A percentile compares a stretch with the other conserved stretches of the same genome.
These are phyloP conservation scores for Penicillium aurantiogriseum DNA, from an alignment of 2,329 filamentous ascomycete species.

Conservation along the genomic window DNA sequence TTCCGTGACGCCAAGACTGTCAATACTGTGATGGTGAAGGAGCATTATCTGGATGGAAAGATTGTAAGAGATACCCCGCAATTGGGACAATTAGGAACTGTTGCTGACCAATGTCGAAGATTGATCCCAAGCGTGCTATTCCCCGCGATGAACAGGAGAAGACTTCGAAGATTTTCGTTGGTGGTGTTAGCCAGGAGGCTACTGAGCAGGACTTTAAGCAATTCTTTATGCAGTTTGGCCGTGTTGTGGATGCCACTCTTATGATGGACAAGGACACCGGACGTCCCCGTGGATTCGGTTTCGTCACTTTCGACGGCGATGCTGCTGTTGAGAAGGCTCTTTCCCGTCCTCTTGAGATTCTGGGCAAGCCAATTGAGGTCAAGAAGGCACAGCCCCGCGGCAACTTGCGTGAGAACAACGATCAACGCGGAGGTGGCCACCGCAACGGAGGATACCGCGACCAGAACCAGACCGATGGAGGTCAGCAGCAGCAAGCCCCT, in stretches of 20 bases:
- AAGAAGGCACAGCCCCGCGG: conserved; percentile 96
- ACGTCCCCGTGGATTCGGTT: conserved; percentile 92
- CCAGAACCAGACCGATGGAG: conserved; percentile 39
- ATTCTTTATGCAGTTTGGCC: conserved; percentile 94
- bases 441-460: conserved; percentile 42
- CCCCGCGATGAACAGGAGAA: conserved; percentile 97
- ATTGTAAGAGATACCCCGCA: conserved; percentile 64
- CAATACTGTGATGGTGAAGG: conserved; percentile 99
- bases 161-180: conserved; percentile 98
- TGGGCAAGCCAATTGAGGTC: conserved; percentile 94
- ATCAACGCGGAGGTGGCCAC: conserved; percentile 46
- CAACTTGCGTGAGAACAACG: conserved; percentile 86
- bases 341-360: conserved; percentile 79
- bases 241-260: conserved; percentile 92
- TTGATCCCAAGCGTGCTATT: conserved; percentile 96
- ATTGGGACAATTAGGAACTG: not conserved
- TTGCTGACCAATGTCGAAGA: conserved; percentile 56
- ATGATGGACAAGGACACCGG: conserved; percentile 99
- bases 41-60: conserved; percentile 96
- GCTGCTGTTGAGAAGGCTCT: conserved; percentile 91
- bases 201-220: conserved; percentile 94
- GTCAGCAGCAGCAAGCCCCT: conserved; percentile 51
- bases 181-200: conserved; percentile 94
- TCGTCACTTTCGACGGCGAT: conserved; percentile 97
- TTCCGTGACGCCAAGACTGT: conserved; percentile 98